phyloP scores from a whole-genome alignment of 257 asterid genomes.

The Solanum rostratum region DNA sequence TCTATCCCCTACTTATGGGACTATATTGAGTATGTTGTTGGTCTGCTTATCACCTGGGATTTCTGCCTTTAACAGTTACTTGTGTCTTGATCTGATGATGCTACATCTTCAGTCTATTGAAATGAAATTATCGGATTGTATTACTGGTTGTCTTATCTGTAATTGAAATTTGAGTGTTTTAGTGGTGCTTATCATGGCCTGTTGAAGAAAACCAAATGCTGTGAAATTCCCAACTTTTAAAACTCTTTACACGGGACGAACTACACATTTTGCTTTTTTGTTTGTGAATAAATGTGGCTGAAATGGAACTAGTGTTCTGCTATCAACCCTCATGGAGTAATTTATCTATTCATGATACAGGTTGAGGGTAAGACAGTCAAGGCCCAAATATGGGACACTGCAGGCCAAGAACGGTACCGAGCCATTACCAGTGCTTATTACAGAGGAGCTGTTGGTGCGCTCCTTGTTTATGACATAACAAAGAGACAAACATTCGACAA shows the following conservation, averaged over 20 bases:
- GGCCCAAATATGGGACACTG: conserved; percentile 13
- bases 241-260: background rate
- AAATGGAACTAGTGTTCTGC: background rate
- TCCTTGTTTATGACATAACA: conserved; percentile 11
- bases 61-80: background rate
- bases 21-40: background rate
- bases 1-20: background rate
- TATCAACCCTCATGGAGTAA: background rate
- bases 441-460: conserved; percentile 11
- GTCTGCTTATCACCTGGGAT: background rate
- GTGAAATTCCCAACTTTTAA: background rate
- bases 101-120: background rate
- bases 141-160: background rate
- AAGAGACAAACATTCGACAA: conserved; percentile 5
- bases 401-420: conserved; percentile 10
- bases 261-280: background rate
- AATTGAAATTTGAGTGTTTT: background rate
- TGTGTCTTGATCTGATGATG: background rate
- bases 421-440: conserved; percentile 11
- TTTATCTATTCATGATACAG: background rate
- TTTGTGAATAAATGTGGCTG: background rate
- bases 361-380: conserved; percentile 8
- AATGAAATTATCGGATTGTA: background rate
- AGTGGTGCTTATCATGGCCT: background rate
- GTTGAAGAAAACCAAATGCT: background rate